Conservation (phyloP, 495 filamentous ascomycete genomes). For the Talaromyces ruber region DNA sequence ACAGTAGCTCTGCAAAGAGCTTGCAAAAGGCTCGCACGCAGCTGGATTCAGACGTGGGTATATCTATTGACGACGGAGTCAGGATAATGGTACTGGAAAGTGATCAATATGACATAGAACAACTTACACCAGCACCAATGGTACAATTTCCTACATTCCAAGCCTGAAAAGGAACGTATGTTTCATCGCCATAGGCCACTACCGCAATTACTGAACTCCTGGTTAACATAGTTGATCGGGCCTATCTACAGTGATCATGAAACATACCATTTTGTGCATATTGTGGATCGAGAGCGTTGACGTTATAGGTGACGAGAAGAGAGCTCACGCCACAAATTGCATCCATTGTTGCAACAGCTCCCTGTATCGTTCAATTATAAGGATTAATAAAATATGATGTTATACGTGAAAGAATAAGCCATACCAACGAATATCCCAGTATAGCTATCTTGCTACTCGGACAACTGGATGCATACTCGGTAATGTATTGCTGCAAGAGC, state of each 20-base stretch:
- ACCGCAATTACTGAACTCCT: constrained; percentile 14
- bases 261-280: constrained; percentile 14
- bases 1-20: constrained; percentile 16
- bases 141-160: constrained; percentile 19
- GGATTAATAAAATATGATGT: neutral
- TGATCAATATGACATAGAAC: neutral
- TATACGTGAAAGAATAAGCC: neutral
- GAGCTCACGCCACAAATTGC: constrained; percentile 22
- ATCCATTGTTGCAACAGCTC: constrained; percentile 19
- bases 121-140: constrained; percentile 17
- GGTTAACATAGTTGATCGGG: neutral
- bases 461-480: constrained; percentile 14
- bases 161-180: constrained; percentile 13
- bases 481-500: constrained; percentile 19
- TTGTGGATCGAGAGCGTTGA: constrained; percentile 11
- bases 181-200: constrained; percentile 19
- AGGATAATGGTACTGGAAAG: neutral
- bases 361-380: neutral
- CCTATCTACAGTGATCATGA: too few relatives aligned
- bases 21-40: constrained; percentile 11
- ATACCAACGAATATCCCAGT: constrained; percentile 17
- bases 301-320: constrained; percentile 9
- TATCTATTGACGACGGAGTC: constrained; percentile 6
- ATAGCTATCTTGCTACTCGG: constrained; percentile 17
- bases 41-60: constrained; percentile 18